Percentiles rank a stretch among this genome's conserved stretches.
Evolutionary conservation across 805 yeast genomes (phyloP).

Genomic region (Starmerella sirachaensis): DNA sequence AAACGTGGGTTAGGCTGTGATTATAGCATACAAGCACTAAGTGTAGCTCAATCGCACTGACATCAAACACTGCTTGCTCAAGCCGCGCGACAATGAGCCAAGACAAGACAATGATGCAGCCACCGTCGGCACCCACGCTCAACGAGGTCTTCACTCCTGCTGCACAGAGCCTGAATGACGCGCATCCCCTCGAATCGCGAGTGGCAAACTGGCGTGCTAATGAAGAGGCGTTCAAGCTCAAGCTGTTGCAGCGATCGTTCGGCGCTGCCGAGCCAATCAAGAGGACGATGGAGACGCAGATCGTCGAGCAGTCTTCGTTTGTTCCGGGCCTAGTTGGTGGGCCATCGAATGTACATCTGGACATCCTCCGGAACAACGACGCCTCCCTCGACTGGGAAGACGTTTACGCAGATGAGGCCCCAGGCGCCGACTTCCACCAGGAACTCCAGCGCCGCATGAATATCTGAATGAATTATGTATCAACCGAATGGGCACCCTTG

Average conservation of each 20-base stretch:
- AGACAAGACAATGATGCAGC: background rate
- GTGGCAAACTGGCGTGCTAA: constrained; percentile 69
- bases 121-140: constrained; percentile 1
- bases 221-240: constrained; percentile 57
- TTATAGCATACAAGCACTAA: too few species aligned
- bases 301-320: constrained; percentile 59
- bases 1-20: too few species aligned
- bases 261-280: constrained; percentile 93
- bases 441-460: constrained; percentile 54
- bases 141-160: constrained; percentile 13
- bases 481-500: too few species aligned
- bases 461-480: too few species aligned
- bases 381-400: constrained; percentile 86
- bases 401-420: constrained; percentile 42
- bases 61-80: too few species aligned
- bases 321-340: constrained; percentile 55
- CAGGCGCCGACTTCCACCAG: constrained; percentile 46
- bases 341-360: constrained; percentile 50
- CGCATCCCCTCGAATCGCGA: constrained; percentile 75
- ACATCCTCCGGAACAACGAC: constrained; percentile 70
- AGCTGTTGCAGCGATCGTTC: constrained; percentile 66
- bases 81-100: too few species aligned
- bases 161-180: constrained; percentile 29
- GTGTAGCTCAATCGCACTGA: too few species aligned
- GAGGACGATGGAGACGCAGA: constrained; percentile 74